A percentile compares a stretch with the other conserved stretches of the same genome.
These are phyloP conservation scores for Litchi chinensis DNA, from an alignment of 345 rosid genomes.

Conservation along the genomic window DNA sequence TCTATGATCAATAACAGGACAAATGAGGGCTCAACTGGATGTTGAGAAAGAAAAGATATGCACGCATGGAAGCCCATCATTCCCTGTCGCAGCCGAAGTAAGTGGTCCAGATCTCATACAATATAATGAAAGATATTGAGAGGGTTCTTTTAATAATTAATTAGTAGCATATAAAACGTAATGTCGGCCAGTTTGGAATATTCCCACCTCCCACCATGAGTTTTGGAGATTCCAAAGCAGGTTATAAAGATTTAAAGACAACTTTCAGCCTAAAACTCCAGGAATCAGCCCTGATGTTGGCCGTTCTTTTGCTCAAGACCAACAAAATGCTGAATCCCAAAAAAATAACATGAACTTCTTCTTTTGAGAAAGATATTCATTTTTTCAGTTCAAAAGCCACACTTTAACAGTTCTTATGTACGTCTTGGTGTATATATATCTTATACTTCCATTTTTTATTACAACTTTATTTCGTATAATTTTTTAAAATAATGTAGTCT, in stretches of 20 bases:
- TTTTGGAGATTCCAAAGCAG: no score
- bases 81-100: conserved; percentile 11
- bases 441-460: no score
- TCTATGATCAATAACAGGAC: conserved; percentile 14
- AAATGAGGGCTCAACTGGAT: not conserved
- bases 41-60: conserved; percentile 9
- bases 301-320: conserved; percentile 19
- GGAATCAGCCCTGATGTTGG: conserved; percentile 33
- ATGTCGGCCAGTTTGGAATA: conserved; percentile 4
- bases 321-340: conserved; percentile 8
- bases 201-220: no score
- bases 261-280: no score
- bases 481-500: no score
- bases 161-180: not conserved
- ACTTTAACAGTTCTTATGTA: no score
- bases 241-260: no score
- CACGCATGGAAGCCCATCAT: not conserved
- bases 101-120: not conserved
- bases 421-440: no score
- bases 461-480: no score
- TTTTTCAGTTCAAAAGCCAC: no score
- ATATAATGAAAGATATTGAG: not conserved
- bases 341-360: no score
- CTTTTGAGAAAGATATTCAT: no score
- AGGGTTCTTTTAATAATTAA: not conserved